Evolutionary conservation across 2,329 filamentous ascomycete species (phyloP).

Genomic region (Xylariaceae sp.): DNA sequence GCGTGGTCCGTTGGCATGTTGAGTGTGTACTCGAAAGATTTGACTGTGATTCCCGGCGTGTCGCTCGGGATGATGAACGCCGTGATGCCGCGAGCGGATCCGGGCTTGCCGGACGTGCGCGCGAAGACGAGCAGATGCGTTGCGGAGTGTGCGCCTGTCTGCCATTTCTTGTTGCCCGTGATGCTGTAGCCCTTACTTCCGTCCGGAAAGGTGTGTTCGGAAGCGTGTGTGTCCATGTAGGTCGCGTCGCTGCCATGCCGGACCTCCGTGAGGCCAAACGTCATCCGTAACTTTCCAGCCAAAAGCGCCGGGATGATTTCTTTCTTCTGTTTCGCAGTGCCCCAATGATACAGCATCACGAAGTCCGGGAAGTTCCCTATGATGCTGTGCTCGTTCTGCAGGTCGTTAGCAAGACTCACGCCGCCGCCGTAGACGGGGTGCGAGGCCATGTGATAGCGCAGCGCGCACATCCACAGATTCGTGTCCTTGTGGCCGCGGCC

Average conservation of each 20-base stretch:
- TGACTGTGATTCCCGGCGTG: conserved; percentile 47
- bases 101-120: conserved; percentile 48
- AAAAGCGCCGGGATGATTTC: conserved; percentile 50
- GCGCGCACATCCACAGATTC: conserved; percentile 60
- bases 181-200: conserved; percentile 47
- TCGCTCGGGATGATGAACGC: conserved; percentile 54
- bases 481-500: conserved; percentile 38
- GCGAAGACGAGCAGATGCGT: conserved; percentile 60
- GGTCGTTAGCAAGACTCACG: conserved; percentile 56
- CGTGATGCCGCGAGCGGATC: conserved; percentile 52
- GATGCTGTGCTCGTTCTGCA: conserved; percentile 59
- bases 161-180: conserved; percentile 59
- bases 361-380: conserved; percentile 59
- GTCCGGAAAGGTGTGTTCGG: conserved; percentile 36
- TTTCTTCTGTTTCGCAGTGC: conserved; percentile 47
- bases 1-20: conserved; percentile 65
- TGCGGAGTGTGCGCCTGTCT: conserved; percentile 57
- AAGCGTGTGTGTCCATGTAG: conserved; percentile 53
- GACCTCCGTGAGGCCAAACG: conserved; percentile 59
- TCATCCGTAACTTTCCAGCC: conserved; percentile 48
- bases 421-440: conserved; percentile 44
- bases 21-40: conserved; percentile 59
- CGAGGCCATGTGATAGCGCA: conserved; percentile 53
- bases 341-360: conserved; percentile 58
- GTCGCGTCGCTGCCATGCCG: conserved; percentile 59